Conservation (phyloP, 768 basidiomycete species). For the Pilatotrama ljubarskyi region DNA sequence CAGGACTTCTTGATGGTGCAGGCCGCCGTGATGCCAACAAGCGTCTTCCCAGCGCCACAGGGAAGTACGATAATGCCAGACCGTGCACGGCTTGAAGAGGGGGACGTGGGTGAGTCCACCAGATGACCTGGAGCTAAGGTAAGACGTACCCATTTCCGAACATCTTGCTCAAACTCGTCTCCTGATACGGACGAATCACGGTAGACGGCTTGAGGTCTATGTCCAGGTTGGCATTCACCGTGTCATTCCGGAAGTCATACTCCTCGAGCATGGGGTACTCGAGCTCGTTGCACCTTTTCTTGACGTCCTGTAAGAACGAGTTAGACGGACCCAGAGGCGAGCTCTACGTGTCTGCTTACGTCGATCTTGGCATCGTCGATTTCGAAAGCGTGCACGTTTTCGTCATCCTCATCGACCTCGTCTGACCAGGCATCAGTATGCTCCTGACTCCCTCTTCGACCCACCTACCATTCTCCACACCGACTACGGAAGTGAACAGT, state of each 20-base stretch:
- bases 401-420: constrained; percentile 97
- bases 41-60: constrained; percentile 97
- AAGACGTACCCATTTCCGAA: constrained; percentile 89
- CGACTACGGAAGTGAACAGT: constrained; percentile 94
- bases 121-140: constrained; percentile 5
- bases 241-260: constrained; percentile 98
- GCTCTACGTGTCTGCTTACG: constrained; percentile 41
- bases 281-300: constrained; percentile 93
- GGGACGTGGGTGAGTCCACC: constrained; percentile 12
- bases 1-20: constrained; percentile 99
- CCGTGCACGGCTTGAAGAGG: constrained; percentile 75
- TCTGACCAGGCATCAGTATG: constrained; percentile 48
- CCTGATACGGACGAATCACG: constrained; percentile 96
- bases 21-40: constrained; percentile 99
- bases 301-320: constrained; percentile 69
- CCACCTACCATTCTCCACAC: constrained; percentile 78
- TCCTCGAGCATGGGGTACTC: constrained; percentile 99
- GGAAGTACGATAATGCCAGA: constrained; percentile 98
- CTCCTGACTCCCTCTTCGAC: neutral
- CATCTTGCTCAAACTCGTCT: constrained; percentile 98
- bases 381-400: constrained; percentile 95
- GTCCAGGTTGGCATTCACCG: constrained; percentile 92
- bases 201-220: constrained; percentile 99
- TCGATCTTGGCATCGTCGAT: constrained; percentile 94
- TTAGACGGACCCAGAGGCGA: neutral